Conservation (phyloP, 257 asterid genomes). For the Jasminum sambac region DNA sequence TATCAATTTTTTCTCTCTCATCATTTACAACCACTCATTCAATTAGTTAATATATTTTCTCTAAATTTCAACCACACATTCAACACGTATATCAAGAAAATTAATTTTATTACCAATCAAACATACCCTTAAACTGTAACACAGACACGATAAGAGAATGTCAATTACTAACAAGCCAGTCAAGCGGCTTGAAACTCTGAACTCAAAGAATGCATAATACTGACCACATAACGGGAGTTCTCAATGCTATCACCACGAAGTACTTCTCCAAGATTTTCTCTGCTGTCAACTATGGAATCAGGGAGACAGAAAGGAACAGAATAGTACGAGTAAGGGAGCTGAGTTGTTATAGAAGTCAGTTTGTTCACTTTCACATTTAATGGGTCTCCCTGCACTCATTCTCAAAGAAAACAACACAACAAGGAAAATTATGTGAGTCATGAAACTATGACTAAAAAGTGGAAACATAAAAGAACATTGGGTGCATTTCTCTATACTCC, state of each 20-base stretch:
- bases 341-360: conserved; percentile 71
- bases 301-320: conserved; percentile 65
- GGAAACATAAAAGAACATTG: conserved; percentile 1
- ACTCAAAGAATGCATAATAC: conserved; percentile 24
- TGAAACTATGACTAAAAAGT: conserved; percentile 2
- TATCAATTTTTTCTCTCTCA: too few species aligned
- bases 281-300: conserved; percentile 57
- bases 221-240: conserved; percentile 65
- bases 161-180: conserved; percentile 21
- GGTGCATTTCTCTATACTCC: conserved; percentile 1
- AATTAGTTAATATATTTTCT: too few species aligned
- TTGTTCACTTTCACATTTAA: conserved; percentile 76
- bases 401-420: conserved; percentile 6
- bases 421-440: not conserved
- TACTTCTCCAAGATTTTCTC: conserved; percentile 80
- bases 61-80: too few species aligned
- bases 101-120: too few species aligned
- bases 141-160: conserved; percentile 22
- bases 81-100: too few species aligned
- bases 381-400: conserved; percentile 50
- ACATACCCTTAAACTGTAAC: conserved; percentile 60
- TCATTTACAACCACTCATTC: too few species aligned
- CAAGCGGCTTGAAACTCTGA: not conserved
- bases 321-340: conserved; percentile 72
- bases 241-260: conserved; percentile 87